Conservation (phyloP, 2,329 filamentous ascomycete species). For the Alternaria sp. region DNA sequence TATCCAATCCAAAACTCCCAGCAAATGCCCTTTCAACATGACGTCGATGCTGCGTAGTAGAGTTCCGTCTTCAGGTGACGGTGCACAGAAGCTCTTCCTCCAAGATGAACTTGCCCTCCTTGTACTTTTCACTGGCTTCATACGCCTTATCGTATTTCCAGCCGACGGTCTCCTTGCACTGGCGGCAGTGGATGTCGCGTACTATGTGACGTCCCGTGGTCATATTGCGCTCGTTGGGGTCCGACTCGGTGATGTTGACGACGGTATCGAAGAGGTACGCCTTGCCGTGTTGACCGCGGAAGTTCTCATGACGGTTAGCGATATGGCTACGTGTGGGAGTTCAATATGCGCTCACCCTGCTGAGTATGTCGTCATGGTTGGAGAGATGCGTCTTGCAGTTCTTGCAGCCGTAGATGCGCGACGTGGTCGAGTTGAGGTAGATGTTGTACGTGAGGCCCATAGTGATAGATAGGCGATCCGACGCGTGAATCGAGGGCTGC, state of each 20-base stretch:
- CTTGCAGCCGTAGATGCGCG: slow-evolving; percentile 89
- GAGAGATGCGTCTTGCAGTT: slow-evolving; percentile 94
- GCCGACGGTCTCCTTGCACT: slow-evolving; percentile 91
- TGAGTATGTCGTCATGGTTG: slow-evolving; percentile 95
- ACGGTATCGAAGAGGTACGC: slow-evolving; percentile 95
- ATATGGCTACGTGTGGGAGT: background rate
- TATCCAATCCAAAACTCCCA: slow-evolving; percentile 27
- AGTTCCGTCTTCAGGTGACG: slow-evolving; percentile 58
- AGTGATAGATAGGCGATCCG: slow-evolving; percentile 14
- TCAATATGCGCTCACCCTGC: slow-evolving; percentile 67
- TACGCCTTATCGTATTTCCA: slow-evolving; percentile 99
- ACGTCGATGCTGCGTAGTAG: background rate
- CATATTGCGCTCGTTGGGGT: slow-evolving; percentile 95
- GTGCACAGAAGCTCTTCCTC: slow-evolving; percentile 88
- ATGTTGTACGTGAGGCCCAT: slow-evolving; percentile 94
- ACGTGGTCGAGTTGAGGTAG: slow-evolving; percentile 84
- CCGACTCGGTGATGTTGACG: slow-evolving; percentile 84
- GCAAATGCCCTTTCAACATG: slow-evolving; percentile 27
- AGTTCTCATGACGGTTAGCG: slow-evolving; percentile 69
- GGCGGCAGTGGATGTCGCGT: slow-evolving; percentile 87
- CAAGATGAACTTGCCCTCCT: slow-evolving; percentile 97
- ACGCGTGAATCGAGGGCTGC: slow-evolving; percentile 4
- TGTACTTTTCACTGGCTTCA: slow-evolving; percentile 92
- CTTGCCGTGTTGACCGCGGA: slow-evolving; percentile 97
- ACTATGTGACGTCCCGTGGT: slow-evolving; percentile 95